Conservation (phyloP, 306 rosid genomes). For the Quercus robur region DNA sequence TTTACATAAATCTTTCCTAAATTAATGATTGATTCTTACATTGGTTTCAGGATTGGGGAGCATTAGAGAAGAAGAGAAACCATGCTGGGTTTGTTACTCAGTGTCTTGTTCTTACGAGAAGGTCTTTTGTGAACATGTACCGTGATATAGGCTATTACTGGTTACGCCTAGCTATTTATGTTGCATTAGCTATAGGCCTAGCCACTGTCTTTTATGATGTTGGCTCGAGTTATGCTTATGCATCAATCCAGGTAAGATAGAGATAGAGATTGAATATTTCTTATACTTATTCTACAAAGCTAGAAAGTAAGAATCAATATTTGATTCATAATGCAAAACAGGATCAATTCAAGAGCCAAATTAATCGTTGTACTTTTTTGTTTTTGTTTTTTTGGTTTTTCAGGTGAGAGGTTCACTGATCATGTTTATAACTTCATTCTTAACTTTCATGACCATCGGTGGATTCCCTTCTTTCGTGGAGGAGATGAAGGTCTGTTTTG, state of each 20-base stretch:
- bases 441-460: slow-evolving; percentile 69
- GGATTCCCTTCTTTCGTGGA: slow-evolving; percentile 81
- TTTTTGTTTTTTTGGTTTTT: neutral
- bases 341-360: slow-evolving; percentile 3
- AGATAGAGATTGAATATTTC: neutral
- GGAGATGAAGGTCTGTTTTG: slow-evolving; percentile 55
- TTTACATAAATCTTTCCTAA: neutral
- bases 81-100: slow-evolving; percentile 45
- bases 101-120: slow-evolving; percentile 33
- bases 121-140: slow-evolving; percentile 43
- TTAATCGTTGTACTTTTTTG: neutral
- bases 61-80: slow-evolving; percentile 27
- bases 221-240: slow-evolving; percentile 23
- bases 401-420: slow-evolving; percentile 67
- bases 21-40: neutral
- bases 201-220: slow-evolving; percentile 46
- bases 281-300: neutral
- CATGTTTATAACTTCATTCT: slow-evolving; percentile 42
- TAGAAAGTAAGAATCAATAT: too few species aligned
- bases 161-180: slow-evolving; percentile 40
- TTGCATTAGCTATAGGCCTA: slow-evolving; percentile 30
- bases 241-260: slow-evolving; percentile 41
- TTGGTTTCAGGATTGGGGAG: slow-evolving; percentile 28
- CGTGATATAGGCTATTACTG: slow-evolving; percentile 45
- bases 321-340: neutral